These are phyloP conservation scores for Orbilia javanica DNA, from an alignment of 2,329 filamentous ascomycete genomes.

Conservation along the genomic window DNA sequence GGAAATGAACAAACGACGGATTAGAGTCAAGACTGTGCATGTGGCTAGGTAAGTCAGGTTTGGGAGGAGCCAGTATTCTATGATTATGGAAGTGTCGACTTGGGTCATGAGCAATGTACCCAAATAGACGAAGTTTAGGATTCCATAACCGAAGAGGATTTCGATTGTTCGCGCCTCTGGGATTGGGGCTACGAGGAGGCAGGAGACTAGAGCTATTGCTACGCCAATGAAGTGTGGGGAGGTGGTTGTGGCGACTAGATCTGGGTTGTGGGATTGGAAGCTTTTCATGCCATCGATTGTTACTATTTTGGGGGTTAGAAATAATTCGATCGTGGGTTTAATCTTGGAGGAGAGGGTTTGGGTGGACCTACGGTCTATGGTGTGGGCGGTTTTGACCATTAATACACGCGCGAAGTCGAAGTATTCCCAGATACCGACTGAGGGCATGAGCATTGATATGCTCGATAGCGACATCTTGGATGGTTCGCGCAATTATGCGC, in stretches of 20 bases:
- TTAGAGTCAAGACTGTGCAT: constrained; percentile 19
- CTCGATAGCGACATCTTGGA: constrained; percentile 51
- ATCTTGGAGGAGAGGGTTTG: neutral
- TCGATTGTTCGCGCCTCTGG: constrained; percentile 31
- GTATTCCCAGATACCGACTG: constrained; percentile 33
- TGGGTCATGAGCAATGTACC: constrained; percentile 27
- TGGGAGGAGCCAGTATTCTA: constrained; percentile 39
- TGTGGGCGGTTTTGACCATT: constrained; percentile 3
- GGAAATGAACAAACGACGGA: constrained; percentile 16
- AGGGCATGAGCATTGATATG: constrained; percentile 39
- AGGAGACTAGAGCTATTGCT: constrained; percentile 19
- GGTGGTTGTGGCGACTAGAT: constrained; percentile 17
- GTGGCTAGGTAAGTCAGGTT: constrained; percentile 35
- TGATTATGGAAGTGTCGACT: constrained; percentile 6
- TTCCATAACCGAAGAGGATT: constrained; percentile 43
- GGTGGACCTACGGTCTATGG: constrained; percentile 25
- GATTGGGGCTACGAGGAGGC: neutral
- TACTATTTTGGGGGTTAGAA: constrained; percentile 15
- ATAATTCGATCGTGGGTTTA: neutral
- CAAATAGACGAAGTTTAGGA: constrained; percentile 43
- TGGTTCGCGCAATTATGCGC: constrained; percentile 9
- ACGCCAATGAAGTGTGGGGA: constrained; percentile 35
- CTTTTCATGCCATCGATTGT: constrained; percentile 3
- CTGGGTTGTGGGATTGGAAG: constrained; percentile 31
- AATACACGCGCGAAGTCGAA: constrained; percentile 29